Percentiles rank a stretch among this genome's conserved stretches.
Evolutionary conservation across 495 filamentous ascomycete genomes (phyloP).

Genomic region (Aspergillus asperescens): DNA sequence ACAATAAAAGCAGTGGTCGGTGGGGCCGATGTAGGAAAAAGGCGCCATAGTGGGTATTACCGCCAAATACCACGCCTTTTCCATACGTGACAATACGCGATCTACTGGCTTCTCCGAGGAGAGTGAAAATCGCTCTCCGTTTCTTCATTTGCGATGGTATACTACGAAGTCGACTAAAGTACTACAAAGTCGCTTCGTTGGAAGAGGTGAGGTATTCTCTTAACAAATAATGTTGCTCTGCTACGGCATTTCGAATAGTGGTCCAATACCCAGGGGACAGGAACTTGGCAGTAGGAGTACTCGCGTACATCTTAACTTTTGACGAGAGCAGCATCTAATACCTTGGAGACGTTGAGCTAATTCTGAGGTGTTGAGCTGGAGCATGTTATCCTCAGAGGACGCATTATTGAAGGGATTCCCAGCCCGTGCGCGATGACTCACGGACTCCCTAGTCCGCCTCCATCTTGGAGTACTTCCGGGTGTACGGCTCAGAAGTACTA

Average conservation of each 20-base stretch:
- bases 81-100: constrained; percentile 18
- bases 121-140: constrained; percentile 4
- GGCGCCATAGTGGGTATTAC: constrained; percentile 21
- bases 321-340: too few relatives aligned
- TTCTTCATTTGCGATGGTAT: too few relatives aligned
- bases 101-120: constrained; percentile 12
- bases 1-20: constrained; percentile 9
- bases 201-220: too few relatives aligned
- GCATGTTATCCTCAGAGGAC: background rate
- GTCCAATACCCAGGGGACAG: too few relatives aligned
- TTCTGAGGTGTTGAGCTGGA: background rate
- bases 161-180: too few relatives aligned
- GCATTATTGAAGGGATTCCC: background rate
- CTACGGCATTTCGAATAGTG: too few relatives aligned
- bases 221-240: too few relatives aligned
- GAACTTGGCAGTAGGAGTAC: background rate
- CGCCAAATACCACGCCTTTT: constrained; percentile 7
- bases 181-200: too few relatives aligned
- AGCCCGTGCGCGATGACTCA: constrained; percentile 4
- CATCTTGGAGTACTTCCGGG: background rate
- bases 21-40: constrained; percentile 8
- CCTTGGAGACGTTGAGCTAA: constrained; percentile 1
- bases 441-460: too few relatives aligned
- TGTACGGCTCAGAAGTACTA: background rate
- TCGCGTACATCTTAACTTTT: background rate